Evolutionary conservation across 768 basidiomycete species (phyloP).

Genomic region (Naganishia vishniacii): DNA sequence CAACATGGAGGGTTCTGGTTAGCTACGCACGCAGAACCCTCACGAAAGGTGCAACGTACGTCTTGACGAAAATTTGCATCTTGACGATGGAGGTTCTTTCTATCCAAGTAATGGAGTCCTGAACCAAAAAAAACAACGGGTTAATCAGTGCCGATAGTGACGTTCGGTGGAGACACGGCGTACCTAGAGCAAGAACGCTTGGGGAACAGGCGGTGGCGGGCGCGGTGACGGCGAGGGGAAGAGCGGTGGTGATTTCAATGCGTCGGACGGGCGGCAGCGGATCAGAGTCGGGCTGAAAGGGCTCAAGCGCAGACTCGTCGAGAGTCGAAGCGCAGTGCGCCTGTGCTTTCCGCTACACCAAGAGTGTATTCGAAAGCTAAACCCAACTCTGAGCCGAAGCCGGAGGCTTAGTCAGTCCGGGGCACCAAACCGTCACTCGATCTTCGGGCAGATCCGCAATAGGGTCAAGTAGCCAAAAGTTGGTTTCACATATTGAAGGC

Average conservation of each 20-base stretch:
- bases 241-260: conserved; percentile 5
- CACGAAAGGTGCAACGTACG: conserved; percentile 55
- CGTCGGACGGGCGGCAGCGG: neutral
- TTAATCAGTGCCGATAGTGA: neutral
- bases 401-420: neutral
- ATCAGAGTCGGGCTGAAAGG: neutral
- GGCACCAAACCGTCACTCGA: neutral
- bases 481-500: neutral
- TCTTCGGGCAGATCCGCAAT: neutral
- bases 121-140: neutral
- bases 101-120: conserved; percentile 28
- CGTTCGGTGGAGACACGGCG: neutral
- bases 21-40: conserved; percentile 23
- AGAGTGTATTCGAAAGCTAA: no score
- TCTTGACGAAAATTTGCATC: conserved; percentile 99
- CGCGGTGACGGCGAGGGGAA: conserved; percentile 1
- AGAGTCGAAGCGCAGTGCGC: no score
- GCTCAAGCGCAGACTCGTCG: neutral
- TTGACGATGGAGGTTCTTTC: conserved; percentile 29
- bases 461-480: neutral
- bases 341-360: no score
- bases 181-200: conserved; percentile 23
- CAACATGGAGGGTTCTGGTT: conserved; percentile 8
- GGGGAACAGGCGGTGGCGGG: neutral
- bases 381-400: no score